Base-by-base conservation (phyloP, 139 green algal species). In the Tetradesmus obliquus region DNA sequence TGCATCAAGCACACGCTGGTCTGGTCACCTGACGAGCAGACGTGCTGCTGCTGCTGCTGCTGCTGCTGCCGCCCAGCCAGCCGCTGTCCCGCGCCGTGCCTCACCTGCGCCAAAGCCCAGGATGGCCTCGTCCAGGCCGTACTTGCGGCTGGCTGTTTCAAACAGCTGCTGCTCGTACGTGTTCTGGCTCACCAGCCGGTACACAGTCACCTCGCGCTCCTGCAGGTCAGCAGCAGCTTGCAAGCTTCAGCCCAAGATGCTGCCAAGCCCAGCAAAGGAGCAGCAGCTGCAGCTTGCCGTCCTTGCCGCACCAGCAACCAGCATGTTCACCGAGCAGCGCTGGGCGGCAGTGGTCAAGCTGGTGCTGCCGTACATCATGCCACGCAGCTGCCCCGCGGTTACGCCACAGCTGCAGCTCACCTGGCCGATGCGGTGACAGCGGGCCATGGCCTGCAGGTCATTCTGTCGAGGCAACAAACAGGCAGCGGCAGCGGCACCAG, bases 391-490 rank as follows among this genome's bases (percentile, higher is more conserved):
- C 20, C 4, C n/a, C 3, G n/a, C 74, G 2, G 6, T 17, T 2
- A 51, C 13, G 51, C 69, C 66, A 99, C 54, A 98, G 95, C 91
- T 97, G 94, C 82, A 99, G 97, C 93, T 99, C 97, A 91, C 86
- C 45, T 95, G 96, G 15, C 98, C 98, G 92, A 99, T 99, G 93
- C 98, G 98, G 93, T 99, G 98, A 92, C 96, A 99, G 55, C 98
- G 96, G 0, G 98, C 98, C 98, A 99, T 99, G 83, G 98, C 98
- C 92, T 99, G 97, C 69, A 99, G 94, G 93, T 99, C 97, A 93
- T 99, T 99, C 93, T 97, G 92, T 81, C 60, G 5, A 69, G 60
- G 57, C 79, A 84, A 13, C 6, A 13, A 32, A 84, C 66, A 76
- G 60, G 17, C 66, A 66, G 7, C 57, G n/a, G 66, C 17, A 76